phyloP scores from a whole-genome alignment of 2,329 filamentous ascomycete genomes.

The Aspergillus brunneoviolaceus region DNA sequence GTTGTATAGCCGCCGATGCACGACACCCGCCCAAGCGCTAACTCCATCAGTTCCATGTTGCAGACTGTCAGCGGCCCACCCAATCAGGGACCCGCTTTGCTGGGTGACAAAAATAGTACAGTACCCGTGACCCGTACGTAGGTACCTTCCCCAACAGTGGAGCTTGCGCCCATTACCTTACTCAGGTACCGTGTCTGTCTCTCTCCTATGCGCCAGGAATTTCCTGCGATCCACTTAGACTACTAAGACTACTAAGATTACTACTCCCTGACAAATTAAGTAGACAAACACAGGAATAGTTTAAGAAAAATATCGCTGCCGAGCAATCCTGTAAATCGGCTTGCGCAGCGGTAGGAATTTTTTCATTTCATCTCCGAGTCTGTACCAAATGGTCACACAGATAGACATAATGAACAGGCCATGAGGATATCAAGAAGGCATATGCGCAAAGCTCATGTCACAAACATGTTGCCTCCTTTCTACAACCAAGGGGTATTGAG shows the following conservation, averaged over 20 bases:
- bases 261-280: no score
- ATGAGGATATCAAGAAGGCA: constrained; percentile 13
- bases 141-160: not conserved
- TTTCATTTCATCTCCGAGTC: constrained; percentile 2
- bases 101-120: not conserved
- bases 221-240: no score
- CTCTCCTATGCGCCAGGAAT: not conserved
- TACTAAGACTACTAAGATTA: no score
- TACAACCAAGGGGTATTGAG: constrained; percentile 1
- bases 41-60: not conserved
- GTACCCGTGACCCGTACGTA: no score
- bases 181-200: no score
- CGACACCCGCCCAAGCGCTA: constrained; percentile 10
- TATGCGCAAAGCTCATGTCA: constrained; percentile 6
- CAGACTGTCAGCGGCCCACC: not conserved
- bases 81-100: constrained; percentile 8
- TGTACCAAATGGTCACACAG: not conserved
- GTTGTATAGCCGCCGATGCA: constrained; percentile 20
- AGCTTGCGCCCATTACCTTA: no score
- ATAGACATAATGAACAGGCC: constrained; percentile 14
- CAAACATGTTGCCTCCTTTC: constrained; percentile 9
- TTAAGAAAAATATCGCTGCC: not conserved
- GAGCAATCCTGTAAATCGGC: not conserved
- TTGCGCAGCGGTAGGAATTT: not conserved
- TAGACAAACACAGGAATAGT: not conserved